Base-by-base conservation (phyloP, 208 protist genomes). In the Leptomonas pyrrhocoris region DNA sequence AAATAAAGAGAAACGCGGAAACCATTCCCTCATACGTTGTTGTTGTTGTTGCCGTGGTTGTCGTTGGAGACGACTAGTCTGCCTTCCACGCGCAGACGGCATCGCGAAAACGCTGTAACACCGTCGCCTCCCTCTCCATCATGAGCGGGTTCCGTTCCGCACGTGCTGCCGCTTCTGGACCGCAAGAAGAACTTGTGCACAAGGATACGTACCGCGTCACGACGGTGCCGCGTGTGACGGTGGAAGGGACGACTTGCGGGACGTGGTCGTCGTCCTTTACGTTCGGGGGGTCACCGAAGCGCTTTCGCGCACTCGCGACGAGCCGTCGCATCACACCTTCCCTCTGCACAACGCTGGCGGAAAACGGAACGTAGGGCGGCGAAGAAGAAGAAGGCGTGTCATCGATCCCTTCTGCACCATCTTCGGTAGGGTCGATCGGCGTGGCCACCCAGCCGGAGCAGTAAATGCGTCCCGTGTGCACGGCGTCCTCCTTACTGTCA, bases 371-470 rank as follows among this genome's bases (percentile, higher is more conserved):
- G 8, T 31, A 15, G 3, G 9, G 19, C 31, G 36, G 5, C 5
- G 31, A 59, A 15, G 54, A 21, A 45, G 12, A 19, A 8, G 7
- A 48, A 1, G 36, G 21, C 0, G 36, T 2, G 4, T 25, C 30
- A 21, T 36, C 43, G 8, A 34, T 42, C 23, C 28, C 38, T 16
- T 23, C 40, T 4, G 19, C 36, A 12, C 42, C 34, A 11, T 40
- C 46, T 11, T 46, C 31, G 8, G 28, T 18, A 19, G 4, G 27
- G 2, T 42, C 25, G 40, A 66, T 12, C 40, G 36, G 8, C 8
- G 64, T 62, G 7, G 72, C 72, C 4, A 77, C 64, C 64, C 63
- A 77, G 13, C 72, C 72, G 25, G 57, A 72, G 43, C 72, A 77
- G 58, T 71, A 66, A 7, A 77, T 42, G 6, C 28, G 48, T 19